These are phyloP conservation scores for Phytophthora pini DNA, from an alignment of 352 stramenopile species.

Conservation along the genomic window DNA sequence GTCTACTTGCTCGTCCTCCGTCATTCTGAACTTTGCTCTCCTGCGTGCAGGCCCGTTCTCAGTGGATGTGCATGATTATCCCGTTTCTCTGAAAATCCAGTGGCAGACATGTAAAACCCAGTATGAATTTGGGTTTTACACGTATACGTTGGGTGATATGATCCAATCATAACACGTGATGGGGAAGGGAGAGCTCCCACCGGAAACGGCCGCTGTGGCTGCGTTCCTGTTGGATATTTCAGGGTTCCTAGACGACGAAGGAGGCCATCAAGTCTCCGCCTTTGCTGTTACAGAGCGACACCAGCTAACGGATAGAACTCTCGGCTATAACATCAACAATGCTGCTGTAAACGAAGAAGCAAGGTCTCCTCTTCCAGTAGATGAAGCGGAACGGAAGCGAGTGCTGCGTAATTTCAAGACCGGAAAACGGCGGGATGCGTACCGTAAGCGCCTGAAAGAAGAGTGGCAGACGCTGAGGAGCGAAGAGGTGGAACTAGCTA, in stretches of 20 bases:
- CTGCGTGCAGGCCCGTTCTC: not conserved
- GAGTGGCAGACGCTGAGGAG: slow-evolving; percentile 21
- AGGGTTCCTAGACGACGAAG: slow-evolving; percentile 21
- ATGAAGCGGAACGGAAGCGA: slow-evolving; percentile 22
- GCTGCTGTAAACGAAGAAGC: not conserved
- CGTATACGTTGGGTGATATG: too few relatives aligned
- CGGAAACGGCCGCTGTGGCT: slow-evolving; percentile 17
- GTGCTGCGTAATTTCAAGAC: slow-evolving; percentile 22
- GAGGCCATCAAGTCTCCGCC: not conserved
- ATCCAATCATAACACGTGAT: not conserved
- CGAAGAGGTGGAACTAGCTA: slow-evolving; percentile 24
- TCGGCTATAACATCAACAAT: not conserved
- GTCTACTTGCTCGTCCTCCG: slow-evolving; percentile 19
- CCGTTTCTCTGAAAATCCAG: not conserved
- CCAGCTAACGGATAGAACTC: slow-evolving; percentile 13
- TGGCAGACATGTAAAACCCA: too few relatives aligned
- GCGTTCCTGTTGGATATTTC: slow-evolving; percentile 33
- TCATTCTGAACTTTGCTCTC: slow-evolving; percentile 4
- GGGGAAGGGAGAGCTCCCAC: slow-evolving; percentile 5
- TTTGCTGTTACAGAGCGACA: not conserved
- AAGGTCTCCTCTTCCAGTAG: slow-evolving; percentile 3
- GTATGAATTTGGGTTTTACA: too few relatives aligned
- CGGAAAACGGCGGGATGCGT: slow-evolving; percentile 27
- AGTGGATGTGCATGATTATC: not conserved
- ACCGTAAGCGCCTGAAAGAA: slow-evolving; percentile 19